Evolutionary conservation across 495 filamentous ascomycete species (phyloP), one percentile per base, ranked within the genome.

Genomic region (Aspergillus diversus): DNA sequence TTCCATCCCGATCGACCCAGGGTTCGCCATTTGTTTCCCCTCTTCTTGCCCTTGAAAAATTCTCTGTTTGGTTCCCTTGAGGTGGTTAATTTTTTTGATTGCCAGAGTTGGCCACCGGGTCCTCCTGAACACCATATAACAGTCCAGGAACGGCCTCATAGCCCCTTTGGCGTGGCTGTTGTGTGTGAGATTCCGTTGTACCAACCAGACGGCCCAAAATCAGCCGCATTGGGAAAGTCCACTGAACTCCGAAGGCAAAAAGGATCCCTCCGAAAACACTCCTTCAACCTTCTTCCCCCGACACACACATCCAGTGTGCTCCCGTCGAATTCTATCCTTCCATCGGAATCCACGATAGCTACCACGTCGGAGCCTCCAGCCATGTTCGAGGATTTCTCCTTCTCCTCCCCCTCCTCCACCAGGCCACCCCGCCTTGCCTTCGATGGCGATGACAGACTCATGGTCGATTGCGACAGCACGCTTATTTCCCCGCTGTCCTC

Each of bases 371-470:
- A 27, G n/a, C 7, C 39, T 11, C 9, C 47, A n/a, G 27, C 9
- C 64, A 81, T 81, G 78, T 81, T 81, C 68, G 77, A 81, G 64
- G 72, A 81, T 66, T 81, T 81, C 67, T 78, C 78, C 46, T 81
- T 81, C 61, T 72, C 78, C 17, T 77, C 78, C 51, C 72, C 77
- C 4, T 77, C 77, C 5, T 78, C 76, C 43, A 60, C 65, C 49
- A 65, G 68, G 47, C 71, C 77, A 0, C 21, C 70, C 52, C 74
- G 73, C 21, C 61, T 75, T 15, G 64, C 73, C n/a, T 52, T 76
- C 33, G 77, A 80, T 61, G 60, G 67, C 34, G 78, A 80, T 21
- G 78, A 80, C 47, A 73, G 73, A 43, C 65, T 74, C 15, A 75
- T 76, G 71, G 67, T 73, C 61, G 76, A 80, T 59, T 67, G 70